Evolutionary conservation across 306 rosid genomes (phyloP).

Genomic region (Boehmeria nivea): DNA sequence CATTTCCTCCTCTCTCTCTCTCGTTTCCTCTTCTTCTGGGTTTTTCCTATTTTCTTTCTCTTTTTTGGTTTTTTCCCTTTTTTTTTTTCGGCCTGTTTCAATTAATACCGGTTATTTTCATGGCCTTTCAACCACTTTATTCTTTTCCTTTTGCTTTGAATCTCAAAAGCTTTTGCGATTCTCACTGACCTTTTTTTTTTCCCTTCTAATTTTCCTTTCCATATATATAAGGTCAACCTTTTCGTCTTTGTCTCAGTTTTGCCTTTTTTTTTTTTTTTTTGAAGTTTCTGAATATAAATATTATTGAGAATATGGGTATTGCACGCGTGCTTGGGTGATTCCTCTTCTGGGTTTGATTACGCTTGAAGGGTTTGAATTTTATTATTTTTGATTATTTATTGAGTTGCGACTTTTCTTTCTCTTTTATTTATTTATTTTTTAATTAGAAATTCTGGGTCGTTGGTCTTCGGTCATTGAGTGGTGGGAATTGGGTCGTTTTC

Average conservation of each 20-base stretch:
- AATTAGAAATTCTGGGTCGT: slow-evolving; percentile 21
- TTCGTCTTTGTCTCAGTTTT: slow-evolving; percentile 24
- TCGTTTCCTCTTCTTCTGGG: slow-evolving; percentile 3
- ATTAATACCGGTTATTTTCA: neutral
- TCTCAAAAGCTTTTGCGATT: slow-evolving; percentile 21
- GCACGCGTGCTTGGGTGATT: slow-evolving; percentile 21
- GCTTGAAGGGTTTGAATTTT: slow-evolving; percentile 12
- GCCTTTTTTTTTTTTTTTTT: slow-evolving; percentile 4
- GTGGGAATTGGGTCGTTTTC: slow-evolving; percentile 45
- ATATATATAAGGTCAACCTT: slow-evolving; percentile 32
- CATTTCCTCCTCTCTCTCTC: slow-evolving; percentile 21
- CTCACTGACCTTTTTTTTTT: slow-evolving; percentile 18
- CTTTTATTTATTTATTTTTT: neutral
- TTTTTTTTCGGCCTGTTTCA: neutral
- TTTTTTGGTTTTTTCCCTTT: neutral
- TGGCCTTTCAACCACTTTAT: no score
- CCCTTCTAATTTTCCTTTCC: neutral
- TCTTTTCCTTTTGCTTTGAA: slow-evolving; percentile 25
- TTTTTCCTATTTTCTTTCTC: neutral
- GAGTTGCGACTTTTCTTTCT: neutral
- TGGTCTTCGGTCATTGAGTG: slow-evolving; percentile 27
- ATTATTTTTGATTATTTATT: neutral
- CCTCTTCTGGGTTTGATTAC: slow-evolving; percentile 27
- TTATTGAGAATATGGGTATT: slow-evolving; percentile 18
- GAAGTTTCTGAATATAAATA: neutral